Percentiles rank a stretch among this genome's conserved stretches.
phyloP scores from a whole-genome alignment of 331 rosid species.

The Acacia pycnantha region DNA sequence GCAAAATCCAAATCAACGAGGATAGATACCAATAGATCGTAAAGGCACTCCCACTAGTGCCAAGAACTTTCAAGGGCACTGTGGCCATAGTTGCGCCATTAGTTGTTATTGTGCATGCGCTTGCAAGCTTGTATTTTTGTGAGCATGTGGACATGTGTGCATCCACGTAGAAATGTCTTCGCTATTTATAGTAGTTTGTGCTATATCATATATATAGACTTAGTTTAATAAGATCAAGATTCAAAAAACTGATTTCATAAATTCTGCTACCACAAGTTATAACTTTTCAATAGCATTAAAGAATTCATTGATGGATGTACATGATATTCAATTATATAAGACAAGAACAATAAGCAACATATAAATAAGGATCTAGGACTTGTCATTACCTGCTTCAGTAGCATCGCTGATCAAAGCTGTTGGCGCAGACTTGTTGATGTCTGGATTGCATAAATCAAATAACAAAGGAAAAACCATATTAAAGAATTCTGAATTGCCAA shows the following conservation, averaged over 20 bases:
- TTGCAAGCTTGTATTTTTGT: neutral
- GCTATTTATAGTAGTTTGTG: neutral
- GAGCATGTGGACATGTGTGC: neutral
- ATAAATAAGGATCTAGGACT: slow-evolving; percentile 28
- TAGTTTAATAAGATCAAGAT: neutral
- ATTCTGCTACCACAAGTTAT: neutral
- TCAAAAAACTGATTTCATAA: neutral
- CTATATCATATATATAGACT: neutral
- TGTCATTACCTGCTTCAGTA: slow-evolving; percentile 62
- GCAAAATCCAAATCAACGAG: neutral
- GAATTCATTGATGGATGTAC: neutral
- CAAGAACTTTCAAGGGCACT: neutral
- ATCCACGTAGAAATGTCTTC: neutral
- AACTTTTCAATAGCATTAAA: neutral
- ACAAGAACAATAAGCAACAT: slow-evolving; percentile 1
- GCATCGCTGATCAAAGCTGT: slow-evolving; percentile 46
- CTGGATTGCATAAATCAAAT: slow-evolving; percentile 59
- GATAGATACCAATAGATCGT: neutral
- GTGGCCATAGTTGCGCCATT: neutral
- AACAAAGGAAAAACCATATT: slow-evolving; percentile 64
- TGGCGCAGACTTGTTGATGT: slow-evolving; percentile 44
- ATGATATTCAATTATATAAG: neutral
- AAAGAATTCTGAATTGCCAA: slow-evolving; percentile 81
- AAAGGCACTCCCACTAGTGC: neutral
- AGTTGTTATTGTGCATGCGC: neutral